phyloP scores from a whole-genome alignment of 1,284 basidiomycete genomes.

The Anthracocystis setariae region DNA sequence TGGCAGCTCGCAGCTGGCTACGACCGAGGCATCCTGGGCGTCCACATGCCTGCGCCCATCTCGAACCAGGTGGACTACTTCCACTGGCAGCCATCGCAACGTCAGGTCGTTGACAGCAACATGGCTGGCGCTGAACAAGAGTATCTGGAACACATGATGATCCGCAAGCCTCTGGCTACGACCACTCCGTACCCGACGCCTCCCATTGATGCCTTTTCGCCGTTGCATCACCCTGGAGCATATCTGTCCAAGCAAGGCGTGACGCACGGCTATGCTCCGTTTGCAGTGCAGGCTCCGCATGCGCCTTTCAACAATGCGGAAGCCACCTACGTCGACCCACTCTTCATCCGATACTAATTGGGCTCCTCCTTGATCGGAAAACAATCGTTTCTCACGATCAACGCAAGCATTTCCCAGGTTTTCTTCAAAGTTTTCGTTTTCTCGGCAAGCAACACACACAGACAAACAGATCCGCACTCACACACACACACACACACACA shows the following conservation, averaged over 20 bases:
- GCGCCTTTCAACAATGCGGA: constrained; percentile 55
- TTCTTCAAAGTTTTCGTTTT: not conserved
- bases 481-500: too few species aligned
- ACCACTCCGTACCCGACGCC: constrained; percentile 46
- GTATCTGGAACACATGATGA: constrained; percentile 4
- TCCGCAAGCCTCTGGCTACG: constrained; percentile 34
- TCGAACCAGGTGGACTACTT: constrained; percentile 40
- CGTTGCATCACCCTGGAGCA: constrained; percentile 13
- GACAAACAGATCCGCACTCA: too few species aligned
- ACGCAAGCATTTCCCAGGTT: not conserved
- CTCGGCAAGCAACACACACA: constrained; percentile 1
- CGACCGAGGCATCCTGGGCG: constrained; percentile 47
- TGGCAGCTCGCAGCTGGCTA: constrained; percentile 50
- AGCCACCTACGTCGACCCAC: constrained; percentile 43
- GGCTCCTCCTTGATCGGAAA: not conserved
- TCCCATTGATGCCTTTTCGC: constrained; percentile 43
- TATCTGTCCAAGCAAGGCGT: constrained; percentile 17
- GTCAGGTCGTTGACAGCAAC: constrained; percentile 3
- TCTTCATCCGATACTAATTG: constrained; percentile 43
- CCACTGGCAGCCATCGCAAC: constrained; percentile 31
- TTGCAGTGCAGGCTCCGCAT: constrained; percentile 30
- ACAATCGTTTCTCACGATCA: not conserved
- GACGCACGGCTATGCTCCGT: constrained; percentile 13
- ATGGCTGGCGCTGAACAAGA: constrained; percentile 4
- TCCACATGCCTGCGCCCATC: constrained; percentile 49